Evolutionary conservation across 176 grass and related monocot genomes (phyloP), one percentile per base, ranked within the genome.

Genomic region (Olyra latifolia): DNA sequence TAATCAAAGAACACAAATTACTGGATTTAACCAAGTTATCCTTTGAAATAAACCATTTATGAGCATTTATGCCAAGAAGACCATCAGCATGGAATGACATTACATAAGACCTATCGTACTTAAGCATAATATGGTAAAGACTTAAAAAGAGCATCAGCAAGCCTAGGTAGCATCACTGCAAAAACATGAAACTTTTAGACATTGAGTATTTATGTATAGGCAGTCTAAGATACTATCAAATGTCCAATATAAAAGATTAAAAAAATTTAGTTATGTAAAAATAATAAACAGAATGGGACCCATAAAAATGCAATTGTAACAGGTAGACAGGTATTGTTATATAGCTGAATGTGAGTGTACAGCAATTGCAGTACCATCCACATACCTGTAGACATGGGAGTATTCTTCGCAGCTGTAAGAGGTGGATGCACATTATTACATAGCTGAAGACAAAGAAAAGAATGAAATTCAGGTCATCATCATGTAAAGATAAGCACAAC

Each of bases 341-440:
- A 3, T 72, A 55, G 20, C 25, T 22, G 13, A 81, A 81, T 14
- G 1, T 61, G 32, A 72, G 17, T 66, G 48, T 72, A 75, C 23
- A 84, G 30, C 7, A 69, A 50, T 75, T 85, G 76, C 35, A 69
- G 8, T 75, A 75, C 10, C 19, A 80, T 56, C 68, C n/a, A 72
- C 22, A 72, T 89, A 98, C 92, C 92, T 98, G 96, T 83, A 98
- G 82, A 86, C 96, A 98, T 70, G 96, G 96, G 67, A 98, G 92
- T 95, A 98, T 93, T 78, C 86, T 84, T 71, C 83, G 88, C 35
- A 81, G 89, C 86, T 98, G 92, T 61, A 98, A 82, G 76, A 91
- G 86, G 71, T 98, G 88, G 81, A 98, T 95, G 81, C 96, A 98
- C 96, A 98, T 98, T 81, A 98, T 91, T 53, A 98, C 96, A 87